Evolutionary conservation across 805 yeast species (phyloP).

Genomic region (Nakazawaea wyomingensis): DNA sequence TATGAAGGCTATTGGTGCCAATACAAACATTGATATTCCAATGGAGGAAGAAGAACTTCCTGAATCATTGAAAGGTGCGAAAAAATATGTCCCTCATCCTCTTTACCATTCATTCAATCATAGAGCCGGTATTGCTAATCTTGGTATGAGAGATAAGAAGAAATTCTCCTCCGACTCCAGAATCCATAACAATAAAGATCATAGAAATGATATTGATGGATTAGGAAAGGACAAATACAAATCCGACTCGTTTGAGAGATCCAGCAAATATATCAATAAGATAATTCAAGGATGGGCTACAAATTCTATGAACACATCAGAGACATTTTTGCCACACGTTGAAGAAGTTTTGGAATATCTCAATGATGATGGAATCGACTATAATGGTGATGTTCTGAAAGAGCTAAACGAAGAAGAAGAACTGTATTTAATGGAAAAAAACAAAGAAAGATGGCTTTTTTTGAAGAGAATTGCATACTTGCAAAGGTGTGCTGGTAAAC

Average conservation of each 20-base stretch:
- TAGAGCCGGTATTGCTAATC: conserved; percentile 83
- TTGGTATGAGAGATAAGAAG: conserved; percentile 80
- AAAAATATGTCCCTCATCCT: conserved; percentile 9
- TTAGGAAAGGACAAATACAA: conserved; percentile 64
- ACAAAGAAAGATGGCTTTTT: conserved; percentile 63
- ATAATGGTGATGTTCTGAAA: conserved; percentile 21
- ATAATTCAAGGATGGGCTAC: conserved; percentile 55
- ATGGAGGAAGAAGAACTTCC: conserved; percentile 17
- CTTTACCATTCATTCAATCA: conserved; percentile 62
- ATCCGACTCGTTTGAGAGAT: conserved; percentile 37
- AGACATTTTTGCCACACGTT: conserved; percentile 48
- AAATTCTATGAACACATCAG: conserved; percentile 32
- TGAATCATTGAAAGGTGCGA: conserved; percentile 16
- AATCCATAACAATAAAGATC: conserved; percentile 60
- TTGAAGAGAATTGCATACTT: conserved; percentile 66
- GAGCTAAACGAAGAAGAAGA: conserved; percentile 32
- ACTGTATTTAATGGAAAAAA: conserved; percentile 32
- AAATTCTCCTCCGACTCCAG: conserved; percentile 78
- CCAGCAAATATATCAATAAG: conserved; percentile 48
- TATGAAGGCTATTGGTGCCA: conserved; percentile 19
- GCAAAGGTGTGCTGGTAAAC: conserved; percentile 58
- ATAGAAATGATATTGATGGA: conserved; percentile 72
- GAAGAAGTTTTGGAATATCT: conserved; percentile 56
- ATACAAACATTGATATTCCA: conserved; percentile 16
- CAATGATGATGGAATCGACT: conserved; percentile 33